Conservation (phyloP, 768 basidiomycete species). For the Scleroderma citrinum region DNA sequence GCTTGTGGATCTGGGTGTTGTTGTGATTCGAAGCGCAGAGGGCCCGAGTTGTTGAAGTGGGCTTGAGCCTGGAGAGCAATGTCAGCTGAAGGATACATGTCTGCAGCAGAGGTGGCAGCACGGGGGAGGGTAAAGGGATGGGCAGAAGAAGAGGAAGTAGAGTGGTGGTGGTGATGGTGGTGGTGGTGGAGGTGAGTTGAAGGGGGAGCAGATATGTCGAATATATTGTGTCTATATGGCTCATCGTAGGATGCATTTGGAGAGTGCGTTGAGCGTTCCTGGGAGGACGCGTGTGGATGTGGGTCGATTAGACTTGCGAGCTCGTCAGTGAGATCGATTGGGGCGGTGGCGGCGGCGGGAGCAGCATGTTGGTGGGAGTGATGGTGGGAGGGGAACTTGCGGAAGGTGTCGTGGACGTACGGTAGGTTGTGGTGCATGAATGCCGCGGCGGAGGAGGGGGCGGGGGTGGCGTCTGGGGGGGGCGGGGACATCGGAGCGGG, state of each 20-base stretch:
- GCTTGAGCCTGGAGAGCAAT: constrained; percentile 22
- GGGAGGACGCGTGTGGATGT: constrained; percentile 25
- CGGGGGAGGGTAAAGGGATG: constrained; percentile 5
- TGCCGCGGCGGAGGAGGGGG: constrained; percentile 22
- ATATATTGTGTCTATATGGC: constrained; percentile 51
- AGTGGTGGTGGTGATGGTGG: constrained; percentile 7
- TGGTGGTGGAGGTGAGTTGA: constrained; percentile 29
- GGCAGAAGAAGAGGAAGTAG: constrained; percentile 10
- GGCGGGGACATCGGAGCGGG: constrained; percentile 21
- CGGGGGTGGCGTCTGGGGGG: constrained; percentile 22
- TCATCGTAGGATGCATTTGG: constrained; percentile 33
- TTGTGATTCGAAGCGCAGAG: constrained; percentile 47
- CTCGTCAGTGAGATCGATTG: constrained; percentile 63
- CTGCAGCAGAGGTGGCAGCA: constrained; percentile 13
- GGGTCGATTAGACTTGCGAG: constrained; percentile 53
- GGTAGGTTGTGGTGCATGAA: constrained; percentile 41
- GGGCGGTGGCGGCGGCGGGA: constrained; percentile 4
- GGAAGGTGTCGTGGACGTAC: constrained; percentile 50
- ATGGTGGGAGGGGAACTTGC: constrained; percentile 39
- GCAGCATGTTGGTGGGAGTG: constrained; percentile 11
- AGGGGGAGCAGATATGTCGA: constrained; percentile 52
- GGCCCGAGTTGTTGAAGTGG: constrained; percentile 46
- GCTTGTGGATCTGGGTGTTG: constrained; percentile 33
- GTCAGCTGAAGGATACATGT: constrained; percentile 21
- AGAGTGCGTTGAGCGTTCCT: constrained; percentile 41